A percentile compares a stretch with the other conserved stretches of the same genome.
phyloP scores from a whole-genome alignment of 2,329 filamentous ascomycete species.

The Calonectria ilicicola region DNA sequence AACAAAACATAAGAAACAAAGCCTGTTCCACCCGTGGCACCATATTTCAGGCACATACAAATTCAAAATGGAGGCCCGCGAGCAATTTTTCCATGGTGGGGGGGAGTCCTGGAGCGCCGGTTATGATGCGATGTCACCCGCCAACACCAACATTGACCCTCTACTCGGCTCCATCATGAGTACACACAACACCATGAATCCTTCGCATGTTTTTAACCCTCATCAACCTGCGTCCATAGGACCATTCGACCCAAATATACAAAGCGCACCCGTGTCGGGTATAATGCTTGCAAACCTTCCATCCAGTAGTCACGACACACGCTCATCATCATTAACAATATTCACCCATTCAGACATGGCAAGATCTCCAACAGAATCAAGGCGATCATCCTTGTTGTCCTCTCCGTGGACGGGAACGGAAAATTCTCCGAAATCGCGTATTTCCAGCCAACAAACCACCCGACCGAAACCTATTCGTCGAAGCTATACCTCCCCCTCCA shows the following conservation, averaged over 20 bases:
- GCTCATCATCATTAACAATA: slow-evolving; percentile 27
- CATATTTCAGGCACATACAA: background rate
- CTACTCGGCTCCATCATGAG: slow-evolving; percentile 18
- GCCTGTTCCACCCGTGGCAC: background rate
- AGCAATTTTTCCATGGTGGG: background rate
- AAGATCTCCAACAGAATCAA: slow-evolving; percentile 29
- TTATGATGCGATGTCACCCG: background rate
- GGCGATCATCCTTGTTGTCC: slow-evolving; percentile 33
- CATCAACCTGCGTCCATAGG: background rate
- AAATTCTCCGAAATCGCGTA: background rate
- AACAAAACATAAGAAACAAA: background rate
- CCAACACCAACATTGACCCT: slow-evolving; percentile 33
- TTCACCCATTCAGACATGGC: slow-evolving; percentile 9
- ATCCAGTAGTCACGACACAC: background rate
- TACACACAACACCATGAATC: background rate
- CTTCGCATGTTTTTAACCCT: slow-evolving; percentile 25
- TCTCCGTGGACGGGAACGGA: background rate
- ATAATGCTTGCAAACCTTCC: background rate
- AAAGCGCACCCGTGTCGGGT: background rate
- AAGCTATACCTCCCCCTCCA: background rate
- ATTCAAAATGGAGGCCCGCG: slow-evolving; percentile 22
- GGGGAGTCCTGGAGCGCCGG: background rate
- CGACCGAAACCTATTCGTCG: slow-evolving; percentile 1
- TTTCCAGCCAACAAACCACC: background rate
- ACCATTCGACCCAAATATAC: background rate